Percentiles rank a stretch among this genome's conserved stretches.
Conservation (phyloP, 257 asterid genomes). For the Ligustrum vulgare region DNA sequence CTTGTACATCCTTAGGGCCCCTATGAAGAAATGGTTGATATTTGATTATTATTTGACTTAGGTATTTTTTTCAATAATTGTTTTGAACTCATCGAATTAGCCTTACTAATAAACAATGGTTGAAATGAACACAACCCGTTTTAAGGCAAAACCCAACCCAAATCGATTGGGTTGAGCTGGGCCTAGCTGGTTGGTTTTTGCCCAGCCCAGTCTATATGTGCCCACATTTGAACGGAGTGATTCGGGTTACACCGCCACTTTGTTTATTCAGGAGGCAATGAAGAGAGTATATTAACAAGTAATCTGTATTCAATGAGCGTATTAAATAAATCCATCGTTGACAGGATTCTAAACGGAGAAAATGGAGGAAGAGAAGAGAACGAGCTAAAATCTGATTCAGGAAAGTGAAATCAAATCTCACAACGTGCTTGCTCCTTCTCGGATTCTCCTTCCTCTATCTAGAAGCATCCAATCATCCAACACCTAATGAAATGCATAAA, state of each 20-base stretch:
- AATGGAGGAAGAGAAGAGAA: neutral
- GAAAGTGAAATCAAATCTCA: neutral
- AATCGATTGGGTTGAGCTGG: no score
- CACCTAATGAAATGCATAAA: neutral
- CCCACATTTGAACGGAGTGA: slow-evolving; percentile 25
- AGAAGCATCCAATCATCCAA: neutral
- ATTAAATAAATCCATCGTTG: neutral
- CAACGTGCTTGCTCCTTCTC: neutral
- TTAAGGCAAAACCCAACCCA: no score
- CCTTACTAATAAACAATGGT: no score
- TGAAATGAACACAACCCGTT: no score
- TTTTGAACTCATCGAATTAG: no score
- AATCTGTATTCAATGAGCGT: neutral
- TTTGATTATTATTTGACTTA: no score
- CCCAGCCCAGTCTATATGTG: neutral
- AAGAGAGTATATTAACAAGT: neutral
- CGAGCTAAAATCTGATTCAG: neutral
- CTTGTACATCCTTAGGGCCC: no score
- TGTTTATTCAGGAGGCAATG: slow-evolving; percentile 27
- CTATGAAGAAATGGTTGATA: no score
- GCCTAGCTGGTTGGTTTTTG: no score
- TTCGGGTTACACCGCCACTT: slow-evolving; percentile 21
- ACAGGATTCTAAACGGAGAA: neutral
- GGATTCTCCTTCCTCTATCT: neutral
- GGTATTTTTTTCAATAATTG: no score